A percentile compares a stretch with the other conserved stretches of the same genome.
These are phyloP conservation scores for Ustanciosporium gigantosporum DNA, from an alignment of 1,284 basidiomycete genomes.

Conservation along the genomic window DNA sequence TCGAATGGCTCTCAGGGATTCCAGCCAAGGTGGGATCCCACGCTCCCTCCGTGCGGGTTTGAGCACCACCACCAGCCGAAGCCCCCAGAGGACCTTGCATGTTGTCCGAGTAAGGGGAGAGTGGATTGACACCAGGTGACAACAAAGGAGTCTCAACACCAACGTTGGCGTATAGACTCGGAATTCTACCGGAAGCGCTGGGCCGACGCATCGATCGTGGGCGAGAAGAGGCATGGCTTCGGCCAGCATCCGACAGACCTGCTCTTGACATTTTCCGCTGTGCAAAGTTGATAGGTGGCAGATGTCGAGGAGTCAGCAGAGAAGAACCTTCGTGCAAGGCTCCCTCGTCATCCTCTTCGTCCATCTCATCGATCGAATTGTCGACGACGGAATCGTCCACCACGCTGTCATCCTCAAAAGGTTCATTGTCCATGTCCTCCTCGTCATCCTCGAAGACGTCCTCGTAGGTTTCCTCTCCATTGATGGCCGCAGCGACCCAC, in stretches of 20 bases:
- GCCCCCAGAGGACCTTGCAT: conserved; percentile 1
- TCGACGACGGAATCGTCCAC: conserved; percentile 61
- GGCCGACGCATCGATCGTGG: conserved; percentile 26
- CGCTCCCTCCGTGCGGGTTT: conserved; percentile 12
- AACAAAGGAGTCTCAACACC: conserved; percentile 41
- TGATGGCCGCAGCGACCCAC: conserved; percentile 90
- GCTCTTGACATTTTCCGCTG: conserved; percentile 37
- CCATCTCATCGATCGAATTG: conserved; percentile 36
- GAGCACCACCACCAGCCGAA: background rate
- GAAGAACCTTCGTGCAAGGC: conserved; percentile 18
- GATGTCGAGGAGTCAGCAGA: conserved; percentile 34
- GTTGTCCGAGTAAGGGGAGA: conserved; percentile 2
- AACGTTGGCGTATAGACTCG: conserved; percentile 50
- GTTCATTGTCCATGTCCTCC: conserved; percentile 60
- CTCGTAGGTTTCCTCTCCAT: conserved; percentile 70
- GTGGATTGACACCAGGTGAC: conserved; percentile 11
- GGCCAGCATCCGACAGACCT: conserved; percentile 24
- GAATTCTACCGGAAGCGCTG: conserved; percentile 31
- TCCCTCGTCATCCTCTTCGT: conserved; percentile 22
- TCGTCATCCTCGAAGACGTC: conserved; percentile 67
- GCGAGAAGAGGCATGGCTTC: conserved; percentile 5
- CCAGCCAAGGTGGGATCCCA: conserved; percentile 52
- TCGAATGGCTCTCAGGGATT: conserved; percentile 43
- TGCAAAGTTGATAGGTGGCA: conserved; percentile 56
- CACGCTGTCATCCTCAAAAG: conserved; percentile 14